Percentiles rank a stretch among this genome's conserved stretches.
Conservation (phyloP, 2,329 filamentous ascomycete species). For the Ilyonectria robusta region DNA sequence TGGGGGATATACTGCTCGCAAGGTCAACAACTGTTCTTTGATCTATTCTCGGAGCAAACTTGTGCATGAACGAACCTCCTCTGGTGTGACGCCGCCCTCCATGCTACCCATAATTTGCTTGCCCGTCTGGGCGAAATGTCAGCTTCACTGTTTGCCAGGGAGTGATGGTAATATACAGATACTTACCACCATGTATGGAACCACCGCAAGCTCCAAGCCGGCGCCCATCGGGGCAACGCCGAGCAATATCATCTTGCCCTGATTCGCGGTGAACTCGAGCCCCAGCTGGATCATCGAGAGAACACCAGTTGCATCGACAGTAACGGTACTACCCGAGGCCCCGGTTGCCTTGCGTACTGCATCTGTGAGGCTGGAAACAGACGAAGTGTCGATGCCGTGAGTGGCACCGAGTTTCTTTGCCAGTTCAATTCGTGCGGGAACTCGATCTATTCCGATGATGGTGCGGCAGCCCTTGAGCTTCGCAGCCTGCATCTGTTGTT, state of each 20-base stretch:
- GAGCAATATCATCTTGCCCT: slow-evolving; percentile 29
- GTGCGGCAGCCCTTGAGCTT: slow-evolving; percentile 19
- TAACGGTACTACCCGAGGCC: slow-evolving; percentile 14
- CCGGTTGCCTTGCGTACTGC: slow-evolving; percentile 4
- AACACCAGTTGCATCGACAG: slow-evolving; percentile 11
- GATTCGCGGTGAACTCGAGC: slow-evolving; percentile 25
- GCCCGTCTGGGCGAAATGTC: slow-evolving; percentile 4
- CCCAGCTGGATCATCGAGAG: slow-evolving; percentile 11
- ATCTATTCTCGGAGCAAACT: not conserved
- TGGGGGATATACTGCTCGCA: slow-evolving; percentile 11
- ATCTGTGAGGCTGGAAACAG: not conserved
- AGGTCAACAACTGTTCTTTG: not conserved
- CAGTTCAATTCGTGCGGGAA: slow-evolving; percentile 16
- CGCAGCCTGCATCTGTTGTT: slow-evolving; percentile 8
- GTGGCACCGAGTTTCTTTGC: slow-evolving; percentile 22
- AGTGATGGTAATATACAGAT: not conserved
- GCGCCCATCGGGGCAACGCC: slow-evolving; percentile 25
- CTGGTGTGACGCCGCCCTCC: slow-evolving; percentile 17
- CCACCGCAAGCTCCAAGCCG: slow-evolving; percentile 5
- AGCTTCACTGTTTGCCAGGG: not conserved
- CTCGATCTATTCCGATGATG: slow-evolving; percentile 26
- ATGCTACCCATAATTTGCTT: slow-evolving; percentile 20
- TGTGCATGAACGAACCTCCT: slow-evolving; percentile 3
- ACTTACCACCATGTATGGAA: slow-evolving; percentile 25
- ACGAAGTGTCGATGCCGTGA: slow-evolving; percentile 10